Evolutionary conservation across 176 grass and related monocot species (phyloP).

Genomic region (Zea mays): DNA sequence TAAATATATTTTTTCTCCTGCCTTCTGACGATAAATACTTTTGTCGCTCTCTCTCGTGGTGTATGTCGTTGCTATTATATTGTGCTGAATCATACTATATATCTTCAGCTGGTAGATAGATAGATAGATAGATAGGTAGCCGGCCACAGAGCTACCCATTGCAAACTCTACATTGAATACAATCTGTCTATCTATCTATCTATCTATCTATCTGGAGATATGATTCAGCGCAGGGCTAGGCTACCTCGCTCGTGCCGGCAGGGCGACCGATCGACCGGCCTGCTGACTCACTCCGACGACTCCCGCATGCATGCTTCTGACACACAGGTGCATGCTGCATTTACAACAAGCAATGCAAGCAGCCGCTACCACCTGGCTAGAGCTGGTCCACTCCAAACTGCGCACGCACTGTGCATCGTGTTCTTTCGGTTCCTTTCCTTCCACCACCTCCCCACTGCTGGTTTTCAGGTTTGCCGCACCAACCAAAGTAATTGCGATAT

Average conservation of each 20-base stretch:
- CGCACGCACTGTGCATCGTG: slow-evolving; percentile 13
- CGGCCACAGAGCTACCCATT: not conserved
- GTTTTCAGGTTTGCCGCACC: slow-evolving; percentile 13
- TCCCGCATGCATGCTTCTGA: not conserved
- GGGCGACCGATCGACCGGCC: not conserved
- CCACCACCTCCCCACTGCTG: no score
- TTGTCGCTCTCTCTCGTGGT: no score
- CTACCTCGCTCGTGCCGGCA: not conserved
- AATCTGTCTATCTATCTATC: not conserved
- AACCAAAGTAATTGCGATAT: slow-evolving; percentile 37
- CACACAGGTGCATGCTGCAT: slow-evolving; percentile 28
- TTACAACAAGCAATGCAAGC: not conserved
- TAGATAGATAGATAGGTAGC: not conserved
- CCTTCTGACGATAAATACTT: no score
- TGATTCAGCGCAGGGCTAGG: not conserved
- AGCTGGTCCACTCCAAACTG: slow-evolving; percentile 3
- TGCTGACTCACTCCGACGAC: not conserved
- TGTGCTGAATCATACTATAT: no score
- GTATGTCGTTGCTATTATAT: no score
- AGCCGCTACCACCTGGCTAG: not conserved
- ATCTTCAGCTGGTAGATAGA: no score
- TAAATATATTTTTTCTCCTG: no score
- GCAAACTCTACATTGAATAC: not conserved
- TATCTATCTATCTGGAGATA: not conserved
- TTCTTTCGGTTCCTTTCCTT: slow-evolving; percentile 23